These are phyloP conservation scores for Rosa chinensis DNA, from an alignment of 306 rosid species.

Conservation along the genomic window DNA sequence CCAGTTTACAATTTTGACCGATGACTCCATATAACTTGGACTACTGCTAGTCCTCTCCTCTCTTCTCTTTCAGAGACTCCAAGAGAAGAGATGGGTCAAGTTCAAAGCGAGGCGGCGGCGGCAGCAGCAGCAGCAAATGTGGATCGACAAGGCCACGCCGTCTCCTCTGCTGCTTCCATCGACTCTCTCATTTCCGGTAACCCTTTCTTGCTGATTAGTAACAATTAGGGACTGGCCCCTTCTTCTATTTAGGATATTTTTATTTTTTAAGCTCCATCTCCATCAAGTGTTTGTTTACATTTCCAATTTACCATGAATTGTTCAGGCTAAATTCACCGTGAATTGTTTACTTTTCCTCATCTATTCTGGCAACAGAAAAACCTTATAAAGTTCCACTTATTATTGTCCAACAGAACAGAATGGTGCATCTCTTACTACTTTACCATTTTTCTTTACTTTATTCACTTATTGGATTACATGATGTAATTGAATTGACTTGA, in stretches of 20 bases:
- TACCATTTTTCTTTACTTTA: neutral
- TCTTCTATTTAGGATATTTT: neutral
- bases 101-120: slow-evolving; percentile 33
- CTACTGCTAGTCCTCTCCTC: neutral
- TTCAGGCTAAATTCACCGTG: no score
- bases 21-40: no score
- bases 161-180: slow-evolving; percentile 36
- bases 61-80: neutral
- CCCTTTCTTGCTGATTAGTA: neutral
- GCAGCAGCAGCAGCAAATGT: slow-evolving; percentile 1
- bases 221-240: no score
- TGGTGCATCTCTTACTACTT: neutral
- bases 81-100: slow-evolving; percentile 46
- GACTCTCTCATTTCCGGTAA: slow-evolving; percentile 63
- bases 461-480: neutral
- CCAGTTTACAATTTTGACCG: no score
- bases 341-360: no score
- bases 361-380: neutral
- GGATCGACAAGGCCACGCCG: neutral
- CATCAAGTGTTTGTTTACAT: no score
- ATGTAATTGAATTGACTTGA: neutral
- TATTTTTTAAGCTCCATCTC: no score
- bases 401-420: neutral
- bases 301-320: no score
- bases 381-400: no score